These are phyloP conservation scores for Cryoendolithus antarcticus DNA, from an alignment of 2,329 filamentous ascomycete species.

Conservation along the genomic window DNA sequence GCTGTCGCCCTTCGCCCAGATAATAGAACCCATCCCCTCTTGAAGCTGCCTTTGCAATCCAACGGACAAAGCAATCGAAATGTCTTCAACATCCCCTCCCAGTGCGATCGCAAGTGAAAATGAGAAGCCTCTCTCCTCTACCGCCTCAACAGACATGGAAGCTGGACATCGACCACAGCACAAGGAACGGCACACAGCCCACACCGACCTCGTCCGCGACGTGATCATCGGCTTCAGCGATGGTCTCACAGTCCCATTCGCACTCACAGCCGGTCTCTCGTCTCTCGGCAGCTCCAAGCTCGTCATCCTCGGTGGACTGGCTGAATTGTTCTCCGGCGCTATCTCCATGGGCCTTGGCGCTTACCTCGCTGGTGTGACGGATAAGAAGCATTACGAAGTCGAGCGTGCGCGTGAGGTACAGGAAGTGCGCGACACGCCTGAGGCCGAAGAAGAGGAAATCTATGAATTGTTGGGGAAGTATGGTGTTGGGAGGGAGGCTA, in stretches of 20 bases:
- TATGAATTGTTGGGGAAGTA: constrained; percentile 39
- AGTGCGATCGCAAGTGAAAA: no score
- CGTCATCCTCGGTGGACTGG: constrained; percentile 50
- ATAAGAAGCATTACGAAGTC: constrained; percentile 39
- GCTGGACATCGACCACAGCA: neutral
- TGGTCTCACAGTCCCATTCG: constrained; percentile 68
- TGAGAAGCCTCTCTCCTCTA: constrained; percentile 31
- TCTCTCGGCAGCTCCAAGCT: constrained; percentile 26
- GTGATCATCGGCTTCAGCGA: constrained; percentile 37
- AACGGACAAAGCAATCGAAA: no score
- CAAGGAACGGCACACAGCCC: neutral
- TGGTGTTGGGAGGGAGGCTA: constrained; percentile 33
- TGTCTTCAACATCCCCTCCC: no score
- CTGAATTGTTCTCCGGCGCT: constrained; percentile 62
- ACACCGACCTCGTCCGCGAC: neutral
- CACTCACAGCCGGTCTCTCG: constrained; percentile 61
- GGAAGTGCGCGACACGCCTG: constrained; percentile 33
- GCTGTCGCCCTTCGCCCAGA: no score
- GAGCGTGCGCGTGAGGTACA: constrained; percentile 35
- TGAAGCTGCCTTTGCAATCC: no score
- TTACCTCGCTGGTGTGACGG: constrained; percentile 54
- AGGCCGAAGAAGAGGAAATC: constrained; percentile 27
- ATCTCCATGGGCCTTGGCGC: constrained; percentile 69
- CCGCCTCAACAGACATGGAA: constrained; percentile 45
- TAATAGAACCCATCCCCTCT: no score